These are phyloP conservation scores for Puccinia novopanici DNA, from an alignment of 1,284 basidiomycete genomes.

Conservation along the genomic window DNA sequence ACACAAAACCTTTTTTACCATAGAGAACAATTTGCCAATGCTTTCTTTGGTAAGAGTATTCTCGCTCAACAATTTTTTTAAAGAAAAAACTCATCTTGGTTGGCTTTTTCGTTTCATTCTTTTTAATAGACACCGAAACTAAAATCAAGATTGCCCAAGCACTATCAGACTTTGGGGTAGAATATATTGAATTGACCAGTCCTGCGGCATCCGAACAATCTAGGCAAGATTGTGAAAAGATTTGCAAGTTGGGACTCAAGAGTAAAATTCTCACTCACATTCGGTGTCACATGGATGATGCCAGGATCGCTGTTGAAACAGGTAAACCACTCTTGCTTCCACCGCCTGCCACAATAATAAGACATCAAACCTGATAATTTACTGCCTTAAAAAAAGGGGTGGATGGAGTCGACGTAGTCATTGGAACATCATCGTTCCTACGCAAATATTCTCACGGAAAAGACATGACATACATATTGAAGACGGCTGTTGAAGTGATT, in stretches of 20 bases:
- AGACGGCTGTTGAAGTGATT: constrained; percentile 92
- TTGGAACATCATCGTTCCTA: constrained; percentile 97
- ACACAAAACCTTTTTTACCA: constrained; percentile 16
- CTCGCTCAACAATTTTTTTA: background rate
- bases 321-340: constrained; percentile 63
- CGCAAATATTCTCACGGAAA: constrained; percentile 99
- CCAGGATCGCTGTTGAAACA: constrained; percentile 96
- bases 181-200: constrained; percentile 99
- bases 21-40: constrained; percentile 96
- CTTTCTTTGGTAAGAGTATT: constrained; percentile 71
- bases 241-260: constrained; percentile 98
- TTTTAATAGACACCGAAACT: constrained; percentile 78
- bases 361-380: background rate
- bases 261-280: constrained; percentile 98
- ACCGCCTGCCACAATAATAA: background rate
- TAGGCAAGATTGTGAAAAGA: constrained; percentile 89
- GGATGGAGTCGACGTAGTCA: constrained; percentile 98
- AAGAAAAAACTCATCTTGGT: background rate
- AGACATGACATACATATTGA: constrained; percentile 99
- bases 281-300: constrained; percentile 99
- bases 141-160: constrained; percentile 98
- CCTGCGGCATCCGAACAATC: constrained; percentile 98
- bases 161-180: constrained; percentile 95
- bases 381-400: constrained; percentile 67
- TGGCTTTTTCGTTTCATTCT: background rate